These are phyloP conservation scores for Colletotrichum siamense DNA, from an alignment of 2,329 filamentous ascomycete genomes.

Conservation along the genomic window DNA sequence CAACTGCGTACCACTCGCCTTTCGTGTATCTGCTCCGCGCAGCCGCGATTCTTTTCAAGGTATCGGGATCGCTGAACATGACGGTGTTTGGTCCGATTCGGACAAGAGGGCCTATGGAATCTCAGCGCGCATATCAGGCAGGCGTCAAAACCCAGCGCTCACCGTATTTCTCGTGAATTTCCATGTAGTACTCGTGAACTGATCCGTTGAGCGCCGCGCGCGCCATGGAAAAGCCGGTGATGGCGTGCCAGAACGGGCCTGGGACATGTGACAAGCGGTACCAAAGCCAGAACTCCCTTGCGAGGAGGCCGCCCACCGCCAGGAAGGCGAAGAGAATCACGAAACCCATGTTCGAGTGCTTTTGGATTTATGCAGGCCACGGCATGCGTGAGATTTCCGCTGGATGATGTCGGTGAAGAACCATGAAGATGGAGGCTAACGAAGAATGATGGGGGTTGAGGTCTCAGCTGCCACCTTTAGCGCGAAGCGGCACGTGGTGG, in stretches of 20 bases:
- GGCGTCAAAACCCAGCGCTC: background rate
- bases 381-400: accelerated
- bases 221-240: slow-evolving; percentile 36
- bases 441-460: background rate
- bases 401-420: background rate
- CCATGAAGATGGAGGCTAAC: background rate
- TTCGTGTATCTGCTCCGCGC: slow-evolving; percentile 22
- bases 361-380: background rate
- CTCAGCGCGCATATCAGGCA: slow-evolving; percentile 26
- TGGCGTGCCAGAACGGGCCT: slow-evolving; percentile 33
- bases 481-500: background rate
- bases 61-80: slow-evolving; percentile 22
- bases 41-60: slow-evolving; percentile 1
- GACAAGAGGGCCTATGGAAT: slow-evolving; percentile 25
- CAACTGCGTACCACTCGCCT: slow-evolving; percentile 28
- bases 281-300: slow-evolving; percentile 24
- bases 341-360: background rate
- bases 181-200: slow-evolving; percentile 12
- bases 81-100: slow-evolving; percentile 25
- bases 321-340: background rate
- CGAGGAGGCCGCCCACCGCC: background rate
- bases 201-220: slow-evolving; percentile 4
- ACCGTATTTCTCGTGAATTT: slow-evolving; percentile 15
- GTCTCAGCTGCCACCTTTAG: slow-evolving; percentile 5
- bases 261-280: slow-evolving; percentile 36